Evolutionary conservation across 208 protist species (phyloP).

Genomic region (Endotrypanum monterogeii): DNA sequence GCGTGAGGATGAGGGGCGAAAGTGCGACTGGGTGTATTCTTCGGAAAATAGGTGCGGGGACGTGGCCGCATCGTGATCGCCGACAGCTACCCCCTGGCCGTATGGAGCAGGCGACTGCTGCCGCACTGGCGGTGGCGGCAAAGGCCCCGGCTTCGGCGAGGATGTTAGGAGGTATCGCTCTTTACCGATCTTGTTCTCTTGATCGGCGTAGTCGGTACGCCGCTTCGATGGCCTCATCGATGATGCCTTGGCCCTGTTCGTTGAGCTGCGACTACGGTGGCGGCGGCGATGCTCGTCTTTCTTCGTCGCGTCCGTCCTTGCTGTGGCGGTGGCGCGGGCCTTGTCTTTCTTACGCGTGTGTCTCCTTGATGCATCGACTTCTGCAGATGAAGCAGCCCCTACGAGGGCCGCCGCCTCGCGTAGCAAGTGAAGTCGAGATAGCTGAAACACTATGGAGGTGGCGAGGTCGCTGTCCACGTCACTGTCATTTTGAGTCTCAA

Average conservation of each 20-base stretch:
- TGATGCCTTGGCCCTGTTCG: background rate
- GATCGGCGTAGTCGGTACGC: background rate
- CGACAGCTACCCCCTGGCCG: background rate
- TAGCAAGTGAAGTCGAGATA: conserved; percentile 21
- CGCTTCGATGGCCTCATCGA: background rate
- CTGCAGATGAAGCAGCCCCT: background rate
- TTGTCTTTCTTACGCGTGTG: background rate
- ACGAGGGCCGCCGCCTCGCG: conserved; percentile 9
- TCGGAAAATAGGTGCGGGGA: background rate
- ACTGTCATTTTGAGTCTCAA: conserved; percentile 1
- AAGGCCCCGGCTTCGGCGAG: background rate
- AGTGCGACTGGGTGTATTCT: background rate
- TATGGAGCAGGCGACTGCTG: background rate
- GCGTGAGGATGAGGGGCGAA: background rate
- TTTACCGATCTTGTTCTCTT: conserved; percentile 14
- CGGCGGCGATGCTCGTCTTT: background rate
- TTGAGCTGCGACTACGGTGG: conserved; percentile 6
- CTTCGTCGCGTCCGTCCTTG: background rate
- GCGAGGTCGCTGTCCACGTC: conserved; percentile 30
- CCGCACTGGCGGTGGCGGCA: conserved; percentile 3
- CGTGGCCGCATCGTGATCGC: background rate
- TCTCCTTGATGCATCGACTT: background rate
- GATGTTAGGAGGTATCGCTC: conserved; percentile 7
- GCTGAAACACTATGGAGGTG: conserved; percentile 33
- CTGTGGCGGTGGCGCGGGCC: background rate